Evolutionary conservation across 495 filamentous ascomycete genomes (phyloP).

Genomic region (Aspergillus campestris): DNA sequence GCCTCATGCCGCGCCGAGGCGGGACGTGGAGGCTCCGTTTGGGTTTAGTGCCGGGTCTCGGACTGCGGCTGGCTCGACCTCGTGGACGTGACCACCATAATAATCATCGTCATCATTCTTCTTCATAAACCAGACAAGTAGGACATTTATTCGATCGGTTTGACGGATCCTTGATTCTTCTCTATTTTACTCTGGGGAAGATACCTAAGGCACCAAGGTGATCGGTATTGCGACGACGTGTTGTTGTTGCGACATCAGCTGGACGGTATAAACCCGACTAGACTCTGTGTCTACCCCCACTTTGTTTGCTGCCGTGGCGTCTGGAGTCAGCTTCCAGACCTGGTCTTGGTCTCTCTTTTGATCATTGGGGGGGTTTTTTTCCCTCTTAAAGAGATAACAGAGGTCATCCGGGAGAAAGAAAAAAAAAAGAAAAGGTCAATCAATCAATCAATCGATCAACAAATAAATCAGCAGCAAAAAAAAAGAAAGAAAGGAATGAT

Average conservation of each 20-base stretch:
- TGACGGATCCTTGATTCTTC: too few relatives aligned
- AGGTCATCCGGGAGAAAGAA: too few relatives aligned
- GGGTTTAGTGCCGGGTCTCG: conserved; percentile 3
- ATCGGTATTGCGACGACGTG: too few relatives aligned
- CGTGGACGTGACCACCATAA: conserved; percentile 15
- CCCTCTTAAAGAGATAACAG: neutral
- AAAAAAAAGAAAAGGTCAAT: too few relatives aligned
- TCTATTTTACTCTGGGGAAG: too few relatives aligned
- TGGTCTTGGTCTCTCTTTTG: neutral
- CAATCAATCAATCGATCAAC: too few relatives aligned
- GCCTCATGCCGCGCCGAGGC: conserved; percentile 7
- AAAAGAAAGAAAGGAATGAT: too few relatives aligned
- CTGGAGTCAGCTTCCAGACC: conserved; percentile 12
- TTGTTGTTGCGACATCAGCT: too few relatives aligned
- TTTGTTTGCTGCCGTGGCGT: conserved; percentile 11
- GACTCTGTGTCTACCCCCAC: conserved; percentile 1
- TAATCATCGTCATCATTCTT: neutral
- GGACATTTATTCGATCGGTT: too few relatives aligned
- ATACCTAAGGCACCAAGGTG: too few relatives aligned
- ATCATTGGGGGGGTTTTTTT: neutral
- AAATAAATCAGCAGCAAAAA: too few relatives aligned
- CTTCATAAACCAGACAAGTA: neutral
- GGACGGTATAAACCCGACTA: too few relatives aligned
- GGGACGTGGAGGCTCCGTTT: conserved; percentile 9
- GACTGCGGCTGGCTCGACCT: conserved; percentile 6